Conservation (phyloP, 371 early-diverging fungal genomes). For the Mucor velutinosus region DNA sequence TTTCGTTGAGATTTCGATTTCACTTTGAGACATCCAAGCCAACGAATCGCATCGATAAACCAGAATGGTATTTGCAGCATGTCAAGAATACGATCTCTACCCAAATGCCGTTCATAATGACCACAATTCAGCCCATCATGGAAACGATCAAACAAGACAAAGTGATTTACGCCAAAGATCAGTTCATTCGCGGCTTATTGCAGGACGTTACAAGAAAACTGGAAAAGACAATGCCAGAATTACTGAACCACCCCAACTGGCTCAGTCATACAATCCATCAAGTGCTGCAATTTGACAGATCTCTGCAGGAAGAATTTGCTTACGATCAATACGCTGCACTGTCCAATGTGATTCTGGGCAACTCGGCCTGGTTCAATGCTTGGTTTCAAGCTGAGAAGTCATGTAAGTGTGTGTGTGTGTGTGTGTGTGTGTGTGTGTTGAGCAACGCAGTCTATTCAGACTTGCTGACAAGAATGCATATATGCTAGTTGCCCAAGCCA, state of each 20-base stretch:
- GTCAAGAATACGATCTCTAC: constrained; percentile 60
- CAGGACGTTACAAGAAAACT: constrained; percentile 68
- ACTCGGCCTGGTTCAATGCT: constrained; percentile 60
- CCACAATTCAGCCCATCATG: constrained; percentile 43
- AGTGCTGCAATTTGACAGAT: constrained; percentile 74
- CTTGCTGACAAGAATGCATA: too few species aligned
- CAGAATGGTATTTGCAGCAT: constrained; percentile 62
- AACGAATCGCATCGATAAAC: constrained; percentile 83
- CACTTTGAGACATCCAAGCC: constrained; percentile 80
- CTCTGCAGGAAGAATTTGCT: constrained; percentile 66
- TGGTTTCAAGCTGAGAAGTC: constrained; percentile 77
- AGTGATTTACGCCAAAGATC: constrained; percentile 55
- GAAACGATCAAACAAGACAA: background rate
- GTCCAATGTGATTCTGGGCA: constrained; percentile 55
- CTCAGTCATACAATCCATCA: constrained; percentile 78
- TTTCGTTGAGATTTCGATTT: constrained; percentile 73
- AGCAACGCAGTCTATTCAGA: background rate
- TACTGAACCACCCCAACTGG: constrained; percentile 60
- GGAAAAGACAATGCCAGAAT: constrained; percentile 52
- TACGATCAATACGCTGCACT: constrained; percentile 56
- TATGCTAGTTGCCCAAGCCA: constrained; percentile 44
- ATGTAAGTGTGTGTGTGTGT: constrained; percentile 52
- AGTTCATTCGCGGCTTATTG: constrained; percentile 68
- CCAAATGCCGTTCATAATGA: constrained; percentile 40
- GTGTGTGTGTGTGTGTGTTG: constrained; percentile 13